Evolutionary conservation across 192 early-diverging fungal genomes (phyloP).

Genomic region (Rhizophlyctis rosea): DNA sequence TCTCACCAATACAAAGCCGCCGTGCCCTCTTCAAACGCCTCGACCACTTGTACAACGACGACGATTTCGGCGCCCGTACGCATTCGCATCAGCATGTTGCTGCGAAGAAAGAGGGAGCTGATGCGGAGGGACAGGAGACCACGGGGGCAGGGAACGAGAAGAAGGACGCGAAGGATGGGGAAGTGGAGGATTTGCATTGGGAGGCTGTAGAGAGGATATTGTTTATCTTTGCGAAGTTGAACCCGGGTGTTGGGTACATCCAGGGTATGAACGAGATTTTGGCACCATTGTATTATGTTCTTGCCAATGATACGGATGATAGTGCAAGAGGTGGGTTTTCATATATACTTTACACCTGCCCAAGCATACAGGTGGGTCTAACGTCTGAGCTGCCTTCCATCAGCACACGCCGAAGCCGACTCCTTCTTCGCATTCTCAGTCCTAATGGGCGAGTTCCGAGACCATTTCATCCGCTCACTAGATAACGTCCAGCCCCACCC

Average conservation of each 20-base stretch:
- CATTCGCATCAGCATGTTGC: slow-evolving; percentile 20
- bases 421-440: slow-evolving; percentile 73
- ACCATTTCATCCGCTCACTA: slow-evolving; percentile 74
- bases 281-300: slow-evolving; percentile 75
- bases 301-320: slow-evolving; percentile 58
- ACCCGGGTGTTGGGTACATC: slow-evolving; percentile 79
- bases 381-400: not conserved
- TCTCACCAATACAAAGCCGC: slow-evolving; percentile 22
- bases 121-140: not conserved
- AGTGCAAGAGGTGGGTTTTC: slow-evolving; percentile 18
- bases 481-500: slow-evolving; percentile 50
- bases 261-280: slow-evolving; percentile 88
- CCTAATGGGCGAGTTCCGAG: slow-evolving; percentile 68
- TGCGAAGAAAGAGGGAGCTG: not conserved
- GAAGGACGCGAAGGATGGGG: not conserved
- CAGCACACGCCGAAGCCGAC: slow-evolving; percentile 76
- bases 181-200: slow-evolving; percentile 64
- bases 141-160: not conserved
- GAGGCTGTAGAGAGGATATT: slow-evolving; percentile 75
- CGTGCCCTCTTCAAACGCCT: slow-evolving; percentile 58
- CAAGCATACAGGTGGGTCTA: no score
- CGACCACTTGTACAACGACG: slow-evolving; percentile 51
- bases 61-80: slow-evolving; percentile 55
- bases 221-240: slow-evolving; percentile 76
- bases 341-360: slow-evolving; percentile 27